Conservation (phyloP, 2,329 filamentous ascomycete genomes). For the Neospermospora avenae region DNA sequence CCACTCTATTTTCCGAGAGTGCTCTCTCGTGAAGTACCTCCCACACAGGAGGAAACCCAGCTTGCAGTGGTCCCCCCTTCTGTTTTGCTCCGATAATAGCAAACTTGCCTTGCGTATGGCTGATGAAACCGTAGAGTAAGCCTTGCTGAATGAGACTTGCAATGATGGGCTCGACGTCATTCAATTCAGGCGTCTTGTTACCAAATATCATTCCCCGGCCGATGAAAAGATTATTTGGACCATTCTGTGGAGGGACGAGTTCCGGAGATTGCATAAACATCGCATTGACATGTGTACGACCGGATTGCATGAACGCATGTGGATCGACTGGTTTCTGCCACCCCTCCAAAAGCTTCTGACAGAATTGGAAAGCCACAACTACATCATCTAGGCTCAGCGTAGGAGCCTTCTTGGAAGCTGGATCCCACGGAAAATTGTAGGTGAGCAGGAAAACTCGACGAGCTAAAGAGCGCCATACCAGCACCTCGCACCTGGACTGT, state of each 20-base stretch:
- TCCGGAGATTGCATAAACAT: slow-evolving; percentile 46
- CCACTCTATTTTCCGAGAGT: slow-evolving; percentile 48
- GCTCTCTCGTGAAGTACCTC: slow-evolving; percentile 62
- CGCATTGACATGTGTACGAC: slow-evolving; percentile 44
- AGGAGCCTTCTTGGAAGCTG: slow-evolving; percentile 60
- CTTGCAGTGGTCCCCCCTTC: slow-evolving; percentile 58
- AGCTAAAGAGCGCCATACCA: slow-evolving; percentile 81
- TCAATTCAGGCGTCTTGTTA: slow-evolving; percentile 54
- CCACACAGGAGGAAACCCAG: slow-evolving; percentile 75
- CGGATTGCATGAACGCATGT: slow-evolving; percentile 27
- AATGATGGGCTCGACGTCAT: slow-evolving; percentile 74
- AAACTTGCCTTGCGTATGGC: slow-evolving; percentile 72
- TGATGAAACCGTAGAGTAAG: slow-evolving; percentile 79
- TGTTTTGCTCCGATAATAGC: slow-evolving; percentile 77
- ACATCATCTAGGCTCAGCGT: slow-evolving; percentile 72
- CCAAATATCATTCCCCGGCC: slow-evolving; percentile 62
- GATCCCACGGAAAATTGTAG: slow-evolving; percentile 64
- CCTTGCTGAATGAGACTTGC: slow-evolving; percentile 76
- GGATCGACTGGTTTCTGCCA: slow-evolving; percentile 40
- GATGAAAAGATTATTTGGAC: slow-evolving; percentile 48
- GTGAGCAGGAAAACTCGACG: slow-evolving; percentile 75
- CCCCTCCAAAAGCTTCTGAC: slow-evolving; percentile 62
- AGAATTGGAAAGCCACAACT: slow-evolving; percentile 57
- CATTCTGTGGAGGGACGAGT: slow-evolving; percentile 42
- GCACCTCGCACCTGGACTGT: slow-evolving; percentile 71